Percentiles rank a stretch among this genome's conserved stretches.
Conservation (phyloP, 1,139 yeast species). For the Hanseniaspora uvarum region DNA sequence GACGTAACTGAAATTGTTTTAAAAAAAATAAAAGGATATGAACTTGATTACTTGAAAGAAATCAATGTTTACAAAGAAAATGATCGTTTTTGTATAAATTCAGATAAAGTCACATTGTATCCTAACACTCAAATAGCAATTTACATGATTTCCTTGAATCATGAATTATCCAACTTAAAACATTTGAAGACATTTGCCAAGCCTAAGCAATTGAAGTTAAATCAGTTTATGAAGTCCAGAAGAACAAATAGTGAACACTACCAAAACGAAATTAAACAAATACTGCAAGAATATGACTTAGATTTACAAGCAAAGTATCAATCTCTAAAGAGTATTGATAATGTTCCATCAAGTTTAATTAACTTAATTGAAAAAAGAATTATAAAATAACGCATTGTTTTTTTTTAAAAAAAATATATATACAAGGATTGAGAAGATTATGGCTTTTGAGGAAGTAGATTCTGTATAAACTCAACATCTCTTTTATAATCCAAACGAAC, state of each 20-base stretch:
- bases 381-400: neutral
- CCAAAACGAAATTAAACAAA: neutral
- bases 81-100: neutral
- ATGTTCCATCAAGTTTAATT: neutral
- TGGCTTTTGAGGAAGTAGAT: neutral
- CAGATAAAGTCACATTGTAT: neutral
- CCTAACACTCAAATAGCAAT: constrained; percentile 7
- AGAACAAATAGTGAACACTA: neutral
- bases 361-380: neutral
- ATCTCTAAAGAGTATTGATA: neutral
- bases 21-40: constrained; percentile 35
- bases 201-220: constrained; percentile 2
- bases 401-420: too few relatives aligned
- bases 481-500: neutral
- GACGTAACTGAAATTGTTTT: constrained; percentile 45
- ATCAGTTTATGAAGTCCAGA: neutral
- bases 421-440: neutral
- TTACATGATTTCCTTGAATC: constrained; percentile 3
- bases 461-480: neutral
- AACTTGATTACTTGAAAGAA: constrained; percentile 40
- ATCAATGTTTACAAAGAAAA: constrained; percentile 55
- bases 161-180: constrained; percentile 2
- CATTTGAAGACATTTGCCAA: constrained; percentile 2
- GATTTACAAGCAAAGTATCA: neutral
- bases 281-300: neutral